phyloP scores from a whole-genome alignment of 139 green algal species.

The Chlorella sorokiniana region DNA sequence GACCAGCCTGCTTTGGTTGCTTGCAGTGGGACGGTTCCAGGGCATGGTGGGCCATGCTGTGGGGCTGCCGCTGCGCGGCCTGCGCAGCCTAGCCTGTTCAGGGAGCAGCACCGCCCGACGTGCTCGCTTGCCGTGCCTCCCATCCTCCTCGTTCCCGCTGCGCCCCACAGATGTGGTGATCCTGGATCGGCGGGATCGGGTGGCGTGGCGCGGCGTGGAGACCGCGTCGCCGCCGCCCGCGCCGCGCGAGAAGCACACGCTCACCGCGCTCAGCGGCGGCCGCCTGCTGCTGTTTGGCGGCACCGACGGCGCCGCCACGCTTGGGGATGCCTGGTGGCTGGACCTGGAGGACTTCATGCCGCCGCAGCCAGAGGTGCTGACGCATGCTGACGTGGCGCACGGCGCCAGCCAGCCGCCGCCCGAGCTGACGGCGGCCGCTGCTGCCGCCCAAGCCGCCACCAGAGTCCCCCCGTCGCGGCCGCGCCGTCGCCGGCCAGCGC shows the following conservation, averaged over 20 bases:
- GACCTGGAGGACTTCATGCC: conserved; percentile 32
- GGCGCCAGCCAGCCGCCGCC: background rate
- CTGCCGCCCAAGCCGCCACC: background rate
- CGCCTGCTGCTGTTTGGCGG: conserved; percentile 72
- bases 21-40: no score
- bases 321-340: conserved; percentile 48
- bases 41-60: no score
- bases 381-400: conserved; percentile 21
- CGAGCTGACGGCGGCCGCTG: background rate
- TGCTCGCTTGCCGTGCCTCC: no score
- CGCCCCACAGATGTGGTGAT: conserved; percentile 33
- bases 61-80: no score
- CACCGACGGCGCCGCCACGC: conserved; percentile 37
- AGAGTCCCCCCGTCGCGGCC: background rate
- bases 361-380: conserved; percentile 27
- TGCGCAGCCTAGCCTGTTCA: no score
- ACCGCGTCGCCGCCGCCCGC: conserved; percentile 23
- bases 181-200: conserved; percentile 26
- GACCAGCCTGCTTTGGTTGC: no score
- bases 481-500: background rate
- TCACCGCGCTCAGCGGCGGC: conserved; percentile 52
- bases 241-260: conserved; percentile 73
- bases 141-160: no score
- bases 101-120: no score
- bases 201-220: conserved; percentile 28